Evolutionary conservation across 2,329 filamentous ascomycete species (phyloP), one percentile per base, ranked within the genome.

Genomic region (Nigrospora osmanthi): DNA sequence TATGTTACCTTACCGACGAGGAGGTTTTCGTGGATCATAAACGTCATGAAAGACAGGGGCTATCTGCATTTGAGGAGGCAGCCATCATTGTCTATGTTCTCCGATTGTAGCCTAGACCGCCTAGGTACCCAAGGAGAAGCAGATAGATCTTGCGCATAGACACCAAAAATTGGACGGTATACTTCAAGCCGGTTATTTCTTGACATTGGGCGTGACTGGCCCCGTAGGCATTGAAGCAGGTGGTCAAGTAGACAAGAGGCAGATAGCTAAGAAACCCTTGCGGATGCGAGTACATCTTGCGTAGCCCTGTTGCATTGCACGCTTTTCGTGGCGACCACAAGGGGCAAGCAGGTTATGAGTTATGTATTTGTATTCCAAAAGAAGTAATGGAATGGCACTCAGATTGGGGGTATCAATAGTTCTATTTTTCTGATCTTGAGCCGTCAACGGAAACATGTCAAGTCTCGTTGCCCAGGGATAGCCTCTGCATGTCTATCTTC

Each of bases 391-490:
- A 7, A 28, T 28, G 23, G 23, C 23, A 28, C 23, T 28, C 23
- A 10, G 34, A 11, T 15, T 15, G n/a, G 37, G 44, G 44, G 44
- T 46, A 49, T 49, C 43, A 49, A 35, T 17, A 6, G 16, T 42
- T 35, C 37, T 12, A n/a, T 34, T 42, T 6, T 42, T 23, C 15
- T 37, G 16, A 30, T 42, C 35, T 28, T 28, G 23, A 35, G 12
- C 11, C 2, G 14, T 43, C 9, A 10, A n/a, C 16, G 17, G 10
- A 42, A 30, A 1, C n/a, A 11, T 12, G 34, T 50, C 50, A 60
- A 49, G 56, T 58, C 30, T 53, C 46, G 31, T 56, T 49, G n/a
- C 44, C 49, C 28, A 61, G 48, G 23, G 52, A 53, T 41, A 62
- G 47, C 28, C 38, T 53, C n/a, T 51, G 47, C 13, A 60, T 51